Evolutionary conservation across 805 yeast genomes (phyloP).

Genomic region (Candida maris): DNA sequence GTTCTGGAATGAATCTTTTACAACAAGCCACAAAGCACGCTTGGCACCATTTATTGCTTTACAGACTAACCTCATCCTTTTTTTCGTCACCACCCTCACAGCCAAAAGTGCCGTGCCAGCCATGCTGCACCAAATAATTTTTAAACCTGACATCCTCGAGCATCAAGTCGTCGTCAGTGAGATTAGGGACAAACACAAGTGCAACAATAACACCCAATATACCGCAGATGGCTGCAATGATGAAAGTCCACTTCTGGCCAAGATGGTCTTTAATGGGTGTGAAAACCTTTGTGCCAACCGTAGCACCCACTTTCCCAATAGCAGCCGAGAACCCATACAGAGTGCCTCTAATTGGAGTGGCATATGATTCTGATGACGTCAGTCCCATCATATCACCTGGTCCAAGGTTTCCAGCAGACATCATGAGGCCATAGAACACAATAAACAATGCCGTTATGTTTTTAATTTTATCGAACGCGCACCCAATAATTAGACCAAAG

Average conservation of each 20-base stretch:
- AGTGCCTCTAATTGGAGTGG: conserved; percentile 76
- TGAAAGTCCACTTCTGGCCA: conserved; percentile 73
- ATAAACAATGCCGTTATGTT: conserved; percentile 62
- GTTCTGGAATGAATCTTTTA: too few relatives aligned
- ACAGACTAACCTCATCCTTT: not conserved
- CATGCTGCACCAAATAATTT: conserved; percentile 42
- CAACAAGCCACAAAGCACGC: too few relatives aligned
- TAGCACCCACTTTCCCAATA: conserved; percentile 82
- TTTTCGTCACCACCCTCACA: conserved; percentile 39
- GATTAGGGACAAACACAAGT: conserved; percentile 61
- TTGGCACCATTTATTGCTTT: too few relatives aligned
- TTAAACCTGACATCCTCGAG: conserved; percentile 45
- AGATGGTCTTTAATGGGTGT: conserved; percentile 60
- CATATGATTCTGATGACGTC: conserved; percentile 61
- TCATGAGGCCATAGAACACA: conserved; percentile 70
- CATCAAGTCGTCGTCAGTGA: conserved; percentile 61
- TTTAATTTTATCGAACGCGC: conserved; percentile 52
- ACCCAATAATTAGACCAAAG: conserved; percentile 68
- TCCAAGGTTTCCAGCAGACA: conserved; percentile 67
- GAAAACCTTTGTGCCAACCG: conserved; percentile 70
- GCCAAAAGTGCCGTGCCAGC: conserved; percentile 50
- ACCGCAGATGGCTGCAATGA: conserved; percentile 74
- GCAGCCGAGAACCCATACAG: conserved; percentile 76
- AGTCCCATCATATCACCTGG: conserved; percentile 79
- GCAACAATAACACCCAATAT: conserved; percentile 59